Base-by-base conservation (phyloP, 192 early-diverging fungal genomes). In the Phycomyces blakesleeanus region DNA sequence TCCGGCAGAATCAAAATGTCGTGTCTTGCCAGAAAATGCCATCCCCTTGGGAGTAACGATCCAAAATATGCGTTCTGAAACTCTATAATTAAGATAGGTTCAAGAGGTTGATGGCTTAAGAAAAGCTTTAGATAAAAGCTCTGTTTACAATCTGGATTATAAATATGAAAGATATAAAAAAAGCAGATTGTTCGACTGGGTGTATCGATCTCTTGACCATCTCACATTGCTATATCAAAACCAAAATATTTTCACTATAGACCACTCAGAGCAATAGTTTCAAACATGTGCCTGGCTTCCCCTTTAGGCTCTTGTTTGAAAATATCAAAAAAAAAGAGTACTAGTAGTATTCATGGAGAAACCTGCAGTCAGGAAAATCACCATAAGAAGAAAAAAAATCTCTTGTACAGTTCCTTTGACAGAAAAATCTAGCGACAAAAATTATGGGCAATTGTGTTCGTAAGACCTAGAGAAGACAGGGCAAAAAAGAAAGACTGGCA, bases 341-440 rank as follows among this genome's bases (percentile, higher is more conserved):
- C 25, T 27, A 26, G 3, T 53, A 53, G 25, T 8, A 53, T 53
- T 53, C 24, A 8, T 6, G 9, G 52, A 53, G 52, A 53, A 27
- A 53, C 20, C 52, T 53, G 52, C 22, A 7, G 25, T 53, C 25
- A 53, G 1, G 52, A 18, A 53, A 53, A n/a, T 18, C 22, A 22
- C 25, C 24, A 24, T 22, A 53, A 25, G 52, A 53, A 25, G 52
- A 34, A 25, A 27, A 53, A 53, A 53, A 9, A 4, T 27, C 52
- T 53, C 52, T 27, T 2, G 15, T 53, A 53, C 52, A 27, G 52
- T 22, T 53, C 52, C 25, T 53, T 26, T 7, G 10, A 53, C 25
- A 53, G 24, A 53, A 53, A 53, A 53, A 53, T n/a, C 52, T 53
- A 24, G 52, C 52, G 24, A 53, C 52, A 10, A 53, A 24, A 53